A percentile compares a stretch with the other conserved stretches of the same genome.
Evolutionary conservation across 2,329 filamentous ascomycete species (phyloP).

Genomic region (Trichoderma sp.): DNA sequence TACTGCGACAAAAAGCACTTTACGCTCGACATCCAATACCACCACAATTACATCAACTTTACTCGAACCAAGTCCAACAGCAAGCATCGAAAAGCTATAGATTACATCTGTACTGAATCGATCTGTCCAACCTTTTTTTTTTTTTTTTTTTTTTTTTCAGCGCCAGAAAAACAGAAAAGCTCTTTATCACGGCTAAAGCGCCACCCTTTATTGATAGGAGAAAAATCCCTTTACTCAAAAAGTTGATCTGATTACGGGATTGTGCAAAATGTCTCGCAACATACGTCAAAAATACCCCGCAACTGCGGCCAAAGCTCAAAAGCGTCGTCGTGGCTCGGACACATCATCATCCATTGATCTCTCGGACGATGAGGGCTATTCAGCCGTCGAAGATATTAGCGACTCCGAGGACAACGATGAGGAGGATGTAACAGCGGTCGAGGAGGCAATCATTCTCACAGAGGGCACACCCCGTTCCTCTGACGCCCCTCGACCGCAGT

Average conservation of each 20-base stretch:
- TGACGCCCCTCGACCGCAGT: conserved; percentile 51
- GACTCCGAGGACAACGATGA: conserved; percentile 77
- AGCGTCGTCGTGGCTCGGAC: conserved; percentile 49
- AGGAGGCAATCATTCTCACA: conserved; percentile 69
- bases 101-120: background rate
- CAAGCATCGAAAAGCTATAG: background rate
- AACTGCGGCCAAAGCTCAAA: conserved; percentile 43
- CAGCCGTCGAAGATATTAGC: conserved; percentile 73
- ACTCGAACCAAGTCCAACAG: background rate
- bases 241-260: background rate
- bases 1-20: background rate
- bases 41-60: background rate
- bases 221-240: conserved; percentile 1
- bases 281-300: conserved; percentile 46
- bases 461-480: conserved; percentile 39
- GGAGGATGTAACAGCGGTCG: conserved; percentile 70
- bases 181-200: background rate
- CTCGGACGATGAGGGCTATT: conserved; percentile 69
- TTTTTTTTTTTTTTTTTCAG: background rate
- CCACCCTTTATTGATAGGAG: background rate
- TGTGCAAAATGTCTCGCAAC: conserved; percentile 50
- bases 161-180: background rate
- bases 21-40: background rate
- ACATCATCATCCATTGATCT: conserved; percentile 57
- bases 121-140: background rate